phyloP scores from a whole-genome alignment of 129 eudicot genomes.

The Tanacetum coccineum region DNA sequence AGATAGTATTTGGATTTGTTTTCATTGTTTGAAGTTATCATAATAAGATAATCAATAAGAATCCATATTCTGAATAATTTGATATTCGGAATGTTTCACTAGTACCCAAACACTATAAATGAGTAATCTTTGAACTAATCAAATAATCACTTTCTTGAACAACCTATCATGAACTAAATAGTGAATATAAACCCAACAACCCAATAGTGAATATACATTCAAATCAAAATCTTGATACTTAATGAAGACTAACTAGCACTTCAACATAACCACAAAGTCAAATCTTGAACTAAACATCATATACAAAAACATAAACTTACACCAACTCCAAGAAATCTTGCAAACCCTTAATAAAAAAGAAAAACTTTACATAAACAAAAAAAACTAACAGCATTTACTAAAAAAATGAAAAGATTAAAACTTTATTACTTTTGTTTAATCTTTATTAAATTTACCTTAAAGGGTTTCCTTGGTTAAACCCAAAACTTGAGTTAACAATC shows the following conservation, averaged over 20 bases:
- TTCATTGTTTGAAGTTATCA: neutral
- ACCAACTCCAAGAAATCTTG: conserved; percentile 21
- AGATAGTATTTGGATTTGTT: too few relatives aligned
- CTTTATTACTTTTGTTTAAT: conserved; percentile 2
- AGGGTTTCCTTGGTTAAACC: conserved; percentile 93
- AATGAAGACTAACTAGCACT: conserved; percentile 16
- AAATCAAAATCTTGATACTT: conserved; percentile 6
- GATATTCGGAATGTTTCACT: too few relatives aligned
- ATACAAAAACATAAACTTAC: conserved; percentile 15
- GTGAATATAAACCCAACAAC: neutral
- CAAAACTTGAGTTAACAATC: conserved; percentile 98
- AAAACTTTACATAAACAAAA: too few relatives aligned
- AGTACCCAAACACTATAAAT: too few relatives aligned
- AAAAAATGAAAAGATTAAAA: conserved; percentile 14
- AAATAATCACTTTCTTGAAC: too few relatives aligned
- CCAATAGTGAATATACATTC: neutral
- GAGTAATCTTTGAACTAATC: too few relatives aligned
- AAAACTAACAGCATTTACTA: neutral
- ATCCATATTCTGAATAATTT: too few relatives aligned
- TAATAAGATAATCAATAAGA: too few relatives aligned
- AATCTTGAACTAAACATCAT: conserved; percentile 17
- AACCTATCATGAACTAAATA: neutral
- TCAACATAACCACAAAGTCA: conserved; percentile 20
- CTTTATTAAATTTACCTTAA: conserved; percentile 45
- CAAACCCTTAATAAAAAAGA: conserved; percentile 18